A percentile compares a stretch with the other conserved stretches of the same genome.
Conservation (phyloP, 2,329 filamentous ascomycete species). For the Talaromyces pinophilus region DNA sequence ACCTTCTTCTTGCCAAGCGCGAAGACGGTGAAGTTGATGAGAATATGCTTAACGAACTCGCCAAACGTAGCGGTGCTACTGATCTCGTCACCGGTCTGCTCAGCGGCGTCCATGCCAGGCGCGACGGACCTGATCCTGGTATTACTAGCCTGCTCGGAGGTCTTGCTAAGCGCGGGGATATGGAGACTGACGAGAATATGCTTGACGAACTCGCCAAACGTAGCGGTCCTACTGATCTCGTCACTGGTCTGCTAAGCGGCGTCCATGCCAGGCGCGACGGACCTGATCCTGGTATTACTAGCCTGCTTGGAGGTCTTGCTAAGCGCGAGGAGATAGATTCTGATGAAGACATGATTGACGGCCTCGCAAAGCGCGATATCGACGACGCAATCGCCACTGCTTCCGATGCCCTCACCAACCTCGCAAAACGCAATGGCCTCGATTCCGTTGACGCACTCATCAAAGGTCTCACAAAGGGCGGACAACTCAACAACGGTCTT, state of each 20-base stretch:
- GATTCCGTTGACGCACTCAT: neutral
- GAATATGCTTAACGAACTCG: neutral
- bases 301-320: no score
- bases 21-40: neutral
- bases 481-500: neutral
- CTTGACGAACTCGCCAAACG: neutral
- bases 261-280: neutral
- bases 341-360: neutral
- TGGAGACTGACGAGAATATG: neutral
- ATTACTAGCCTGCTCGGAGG: no score
- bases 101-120: neutral
- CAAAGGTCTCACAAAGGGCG: slow-evolving; percentile 4
- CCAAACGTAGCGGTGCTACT: neutral
- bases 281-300: no score
- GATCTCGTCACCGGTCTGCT: neutral
- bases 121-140: neutral
- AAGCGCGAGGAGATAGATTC: neutral
- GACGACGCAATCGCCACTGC: neutral
- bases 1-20: neutral
- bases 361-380: neutral
- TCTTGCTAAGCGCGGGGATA: no score
- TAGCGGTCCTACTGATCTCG: neutral
- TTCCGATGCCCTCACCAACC: neutral
- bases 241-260: neutral
- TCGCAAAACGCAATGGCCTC: neutral